Percentiles rank a stretch among this genome's conserved stretches.
phyloP scores from a whole-genome alignment of 75 land plant genomes.

The Sequoiadendron giganteum region DNA sequence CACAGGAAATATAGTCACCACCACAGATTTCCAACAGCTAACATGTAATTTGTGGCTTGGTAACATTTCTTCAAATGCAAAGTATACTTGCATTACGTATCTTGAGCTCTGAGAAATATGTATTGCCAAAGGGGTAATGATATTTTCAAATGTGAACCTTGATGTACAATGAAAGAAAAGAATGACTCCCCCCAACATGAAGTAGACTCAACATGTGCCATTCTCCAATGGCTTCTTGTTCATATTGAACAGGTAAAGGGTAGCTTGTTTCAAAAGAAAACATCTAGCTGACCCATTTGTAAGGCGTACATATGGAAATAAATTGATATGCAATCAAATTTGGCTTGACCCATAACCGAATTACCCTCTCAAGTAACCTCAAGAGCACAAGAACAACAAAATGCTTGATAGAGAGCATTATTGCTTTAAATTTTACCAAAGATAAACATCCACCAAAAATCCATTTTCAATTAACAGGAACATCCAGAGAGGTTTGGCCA shows the following conservation, averaged over 20 bases:
- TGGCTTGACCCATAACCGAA: background rate
- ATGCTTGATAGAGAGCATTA: background rate
- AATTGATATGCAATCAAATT: background rate
- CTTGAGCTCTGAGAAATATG: background rate
- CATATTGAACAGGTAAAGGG: background rate
- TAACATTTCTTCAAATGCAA: background rate
- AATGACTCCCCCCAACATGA: background rate
- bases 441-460: background rate
- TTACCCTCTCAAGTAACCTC: background rate
- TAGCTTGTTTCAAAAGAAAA: background rate
- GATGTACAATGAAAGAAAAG: background rate
- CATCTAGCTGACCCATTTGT: background rate
- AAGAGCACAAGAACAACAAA: background rate
- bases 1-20: background rate
- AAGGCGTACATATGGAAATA: background rate
- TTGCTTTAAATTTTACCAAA: background rate
- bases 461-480: slow-evolving; percentile 6
- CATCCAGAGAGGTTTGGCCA: slow-evolving; percentile 56
- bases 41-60: background rate
- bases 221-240: background rate
- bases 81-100: background rate
- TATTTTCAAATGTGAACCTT: background rate
- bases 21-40: background rate
- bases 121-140: background rate
- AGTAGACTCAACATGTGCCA: background rate